A percentile compares a stretch with the other conserved stretches of the same genome.
Conservation (phyloP, 176 grass and related monocot species). For the Puya raimondii region DNA sequence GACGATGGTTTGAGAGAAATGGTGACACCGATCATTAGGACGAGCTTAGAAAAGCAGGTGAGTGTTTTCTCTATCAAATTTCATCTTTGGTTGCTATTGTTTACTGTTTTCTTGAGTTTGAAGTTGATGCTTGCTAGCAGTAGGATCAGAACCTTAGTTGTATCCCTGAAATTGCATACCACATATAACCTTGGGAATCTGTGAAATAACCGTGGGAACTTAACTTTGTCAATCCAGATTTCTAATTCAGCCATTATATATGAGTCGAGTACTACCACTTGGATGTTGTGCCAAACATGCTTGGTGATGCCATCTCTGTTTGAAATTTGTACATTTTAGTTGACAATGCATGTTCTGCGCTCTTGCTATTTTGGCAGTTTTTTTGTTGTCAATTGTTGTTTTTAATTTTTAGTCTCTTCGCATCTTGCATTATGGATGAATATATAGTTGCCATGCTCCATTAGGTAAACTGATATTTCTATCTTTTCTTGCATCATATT, state of each 20-base stretch:
- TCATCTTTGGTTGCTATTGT: background rate
- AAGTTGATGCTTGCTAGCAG: background rate
- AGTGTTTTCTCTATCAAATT: slow-evolving; percentile 11
- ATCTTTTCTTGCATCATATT: slow-evolving; percentile 8
- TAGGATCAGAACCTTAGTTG: background rate
- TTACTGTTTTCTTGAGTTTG: background rate
- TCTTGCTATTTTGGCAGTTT: background rate
- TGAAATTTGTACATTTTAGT: background rate
- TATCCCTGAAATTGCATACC: background rate
- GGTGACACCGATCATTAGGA: slow-evolving; percentile 82
- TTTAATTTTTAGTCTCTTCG: slow-evolving; percentile 21
- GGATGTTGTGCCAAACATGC: background rate
- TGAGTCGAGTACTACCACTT: background rate
- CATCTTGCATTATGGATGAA: background rate
- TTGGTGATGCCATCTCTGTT: background rate
- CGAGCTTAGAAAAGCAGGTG: slow-evolving; percentile 89
- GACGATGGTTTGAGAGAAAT: slow-evolving; percentile 60
- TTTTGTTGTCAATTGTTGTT: background rate
- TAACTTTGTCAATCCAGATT: too few species aligned
- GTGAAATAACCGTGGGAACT: too few species aligned
- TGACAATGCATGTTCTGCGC: background rate
- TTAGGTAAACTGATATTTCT: background rate
- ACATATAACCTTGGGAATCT: background rate
- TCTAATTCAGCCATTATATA: too few species aligned
- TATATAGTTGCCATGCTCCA: background rate